Base-by-base conservation (phyloP, 345 rosid species). In the Mallotus nudiflorus region DNA sequence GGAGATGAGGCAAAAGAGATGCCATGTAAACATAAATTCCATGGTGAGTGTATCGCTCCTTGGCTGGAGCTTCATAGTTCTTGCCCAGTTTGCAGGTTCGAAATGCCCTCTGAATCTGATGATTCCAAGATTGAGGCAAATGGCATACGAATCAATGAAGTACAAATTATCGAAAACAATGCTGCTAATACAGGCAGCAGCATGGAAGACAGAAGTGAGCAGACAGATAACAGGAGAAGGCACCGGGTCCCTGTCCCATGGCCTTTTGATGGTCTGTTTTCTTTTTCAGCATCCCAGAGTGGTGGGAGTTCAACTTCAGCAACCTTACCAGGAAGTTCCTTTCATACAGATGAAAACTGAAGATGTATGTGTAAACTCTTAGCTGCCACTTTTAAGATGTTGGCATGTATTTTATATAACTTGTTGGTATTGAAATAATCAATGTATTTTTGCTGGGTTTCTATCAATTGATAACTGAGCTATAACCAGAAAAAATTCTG, bases 1-100 rank as follows among this genome's bases (percentile, higher is more conserved):
- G 97, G 90, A 67, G 68, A 62, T 61, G 83, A 83, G 69, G 97
- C 87, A 12, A 86, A 81, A 75, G 84, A 83, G 72, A 86, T 84
- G 83, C 86, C 88, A 2, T 89, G 87, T 64, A 85, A 82, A 64
- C 91, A 89, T 59, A 84, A 82, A 66, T 89, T 87, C 68, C 91
- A 89, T 66, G n/a, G 25, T 24, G 72, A 9, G 5, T 89, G 94
- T 35, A 82, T 89, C 67, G 31, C 73, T 52, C 85, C 87, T 0
- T 89, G 94, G 94, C 87, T 89, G 0, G 83, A 81, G 57, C 80
- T 80, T 62, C 91, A 85, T 60, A 75, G 90, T 61, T 85, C 91
- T 20, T 89, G 91, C 65, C 91, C 94, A 0, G 73, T 87, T 50
- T 87, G 91, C 73, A 77, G 91, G 63, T 81, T 57, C 70, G 75